Evolutionary conservation across 176 grass and related monocot genomes (phyloP).

Genomic region (Oryza coarctata): DNA sequence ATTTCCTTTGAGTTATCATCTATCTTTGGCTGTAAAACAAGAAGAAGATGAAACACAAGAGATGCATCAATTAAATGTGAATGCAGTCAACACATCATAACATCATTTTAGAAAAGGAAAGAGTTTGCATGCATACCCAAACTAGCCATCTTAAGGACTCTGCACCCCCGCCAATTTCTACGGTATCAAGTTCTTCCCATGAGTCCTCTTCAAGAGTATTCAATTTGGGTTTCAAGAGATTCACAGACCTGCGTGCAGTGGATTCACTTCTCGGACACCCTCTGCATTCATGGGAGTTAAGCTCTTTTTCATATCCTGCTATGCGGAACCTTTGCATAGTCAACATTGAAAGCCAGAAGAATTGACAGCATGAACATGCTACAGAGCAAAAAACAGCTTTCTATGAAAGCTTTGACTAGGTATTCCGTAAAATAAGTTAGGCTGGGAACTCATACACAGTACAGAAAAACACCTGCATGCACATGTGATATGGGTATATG

Average conservation of each 20-base stretch:
- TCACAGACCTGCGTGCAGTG: conserved; percentile 64
- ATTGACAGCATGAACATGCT: not conserved
- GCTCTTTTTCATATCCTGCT: conserved; percentile 40
- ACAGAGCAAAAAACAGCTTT: conserved; percentile 16
- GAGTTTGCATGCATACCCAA: conserved; percentile 57
- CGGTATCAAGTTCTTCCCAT: conserved; percentile 87
- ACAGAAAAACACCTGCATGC: conserved; percentile 6
- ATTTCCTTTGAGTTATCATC: conserved; percentile 76
- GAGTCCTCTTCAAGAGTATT: conserved; percentile 85
- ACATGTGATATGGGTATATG: not conserved
- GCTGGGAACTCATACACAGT: not conserved
- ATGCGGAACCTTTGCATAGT: conserved; percentile 22
- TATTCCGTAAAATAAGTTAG: not conserved
- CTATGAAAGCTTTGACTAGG: not conserved
- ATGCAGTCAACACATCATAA: not conserved
- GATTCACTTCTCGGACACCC: conserved; percentile 79
- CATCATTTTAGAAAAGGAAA: not conserved
- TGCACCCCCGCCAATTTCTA: conserved; percentile 65
- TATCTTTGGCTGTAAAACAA: conserved; percentile 63
- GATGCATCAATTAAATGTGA: not conserved
- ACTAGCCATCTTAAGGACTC: conserved; percentile 79
- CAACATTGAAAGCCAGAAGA: conserved; percentile 19
- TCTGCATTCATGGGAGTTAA: conserved; percentile 63
- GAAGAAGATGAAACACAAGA: not conserved
- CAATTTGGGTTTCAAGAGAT: conserved; percentile 86